Base-by-base conservation (phyloP, 2,329 filamentous ascomycete species). In the Venturia aucupariae region DNA sequence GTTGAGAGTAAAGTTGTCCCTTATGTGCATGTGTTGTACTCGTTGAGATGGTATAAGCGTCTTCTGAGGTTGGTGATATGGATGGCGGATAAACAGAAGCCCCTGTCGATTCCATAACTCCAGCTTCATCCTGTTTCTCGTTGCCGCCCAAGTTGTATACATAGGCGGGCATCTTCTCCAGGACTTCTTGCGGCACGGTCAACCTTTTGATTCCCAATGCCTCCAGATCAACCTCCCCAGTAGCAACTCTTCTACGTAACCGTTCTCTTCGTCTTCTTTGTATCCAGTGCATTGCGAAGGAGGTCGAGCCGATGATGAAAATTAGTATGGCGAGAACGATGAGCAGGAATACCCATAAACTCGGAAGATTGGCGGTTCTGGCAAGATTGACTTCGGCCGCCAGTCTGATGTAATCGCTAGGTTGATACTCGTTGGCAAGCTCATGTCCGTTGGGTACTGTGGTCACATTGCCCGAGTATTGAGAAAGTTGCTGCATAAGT, bases 151-250 rank as follows among this genome's bases (percentile, higher is more conserved):
- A 19, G 11, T 38, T 32, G 72, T 96, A 97, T 0, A 85, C 88
- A 71, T 90, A 95, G 1, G 93, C 75, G 0, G 92, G 90, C 70
- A 97, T 88, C 24, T 82, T 82, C 60, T 89, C 82, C 30, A 97
- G 81, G 46, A 91, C 80, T 10, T 85, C 77, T 57, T 82, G 78
- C 0, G 93, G 91, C 0, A 97, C 90, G 2, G 85, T 90, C 30
- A 96, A 77, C 17, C 89, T 84, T 71, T 90, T 93, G 69, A 97
- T 90, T 1, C 92, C 92, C 68, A 96, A 82, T 2, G 86, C 86
- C 75, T 97, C 92, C 3, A 97, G 80, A 71, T 97, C 90, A 24
- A 96, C 86, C 69, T 96, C 89, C 62, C 93, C 92, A 8, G 80
- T 81, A 65, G 85, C 81, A 19, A 97, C 87, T 15, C 92, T 85